Conservation (phyloP, 371 early-diverging fungal genomes). For the Chytridiales sp. region DNA sequence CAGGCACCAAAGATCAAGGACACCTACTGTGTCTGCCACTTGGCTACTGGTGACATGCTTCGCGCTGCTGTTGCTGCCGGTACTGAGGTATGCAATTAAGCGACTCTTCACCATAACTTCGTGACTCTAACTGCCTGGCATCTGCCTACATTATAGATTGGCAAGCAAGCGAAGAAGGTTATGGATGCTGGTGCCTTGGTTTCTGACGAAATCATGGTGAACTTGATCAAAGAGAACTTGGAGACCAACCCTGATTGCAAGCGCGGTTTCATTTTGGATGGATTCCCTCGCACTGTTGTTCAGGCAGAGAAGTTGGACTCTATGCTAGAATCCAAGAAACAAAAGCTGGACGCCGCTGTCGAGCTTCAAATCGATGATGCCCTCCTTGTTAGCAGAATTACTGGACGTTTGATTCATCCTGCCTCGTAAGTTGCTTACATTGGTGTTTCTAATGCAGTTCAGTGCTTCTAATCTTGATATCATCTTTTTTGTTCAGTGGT, state of each 20-base stretch:
- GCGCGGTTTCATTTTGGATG: constrained; percentile 99
- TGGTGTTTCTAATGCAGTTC: background rate
- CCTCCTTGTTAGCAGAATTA: constrained; percentile 92
- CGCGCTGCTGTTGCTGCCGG: constrained; percentile 93
- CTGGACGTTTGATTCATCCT: constrained; percentile 93
- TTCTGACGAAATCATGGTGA: constrained; percentile 96
- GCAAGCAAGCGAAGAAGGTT: constrained; percentile 94
- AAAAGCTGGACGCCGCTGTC: constrained; percentile 86
- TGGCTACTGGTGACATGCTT: constrained; percentile 97
- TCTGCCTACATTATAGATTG: constrained; percentile 51
- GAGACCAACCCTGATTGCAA: constrained; percentile 88
- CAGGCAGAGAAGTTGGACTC: constrained; percentile 98
- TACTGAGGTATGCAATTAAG: constrained; percentile 56
- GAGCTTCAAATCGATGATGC: constrained; percentile 93
- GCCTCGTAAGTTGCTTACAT: constrained; percentile 43
- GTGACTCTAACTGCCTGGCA: background rate
- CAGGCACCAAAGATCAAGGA: constrained; percentile 96
- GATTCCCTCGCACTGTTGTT: constrained; percentile 98
- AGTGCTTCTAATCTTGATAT: background rate
- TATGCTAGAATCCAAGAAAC: constrained; percentile 81
- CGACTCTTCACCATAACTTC: background rate
- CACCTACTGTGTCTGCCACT: constrained; percentile 91
- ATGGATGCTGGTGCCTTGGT: constrained; percentile 98
- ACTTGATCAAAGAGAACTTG: constrained; percentile 94
- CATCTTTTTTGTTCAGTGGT: constrained; percentile 61